Base-by-base conservation (phyloP, 1,284 basidiomycete genomes). In the Neonothopanus nambi region DNA sequence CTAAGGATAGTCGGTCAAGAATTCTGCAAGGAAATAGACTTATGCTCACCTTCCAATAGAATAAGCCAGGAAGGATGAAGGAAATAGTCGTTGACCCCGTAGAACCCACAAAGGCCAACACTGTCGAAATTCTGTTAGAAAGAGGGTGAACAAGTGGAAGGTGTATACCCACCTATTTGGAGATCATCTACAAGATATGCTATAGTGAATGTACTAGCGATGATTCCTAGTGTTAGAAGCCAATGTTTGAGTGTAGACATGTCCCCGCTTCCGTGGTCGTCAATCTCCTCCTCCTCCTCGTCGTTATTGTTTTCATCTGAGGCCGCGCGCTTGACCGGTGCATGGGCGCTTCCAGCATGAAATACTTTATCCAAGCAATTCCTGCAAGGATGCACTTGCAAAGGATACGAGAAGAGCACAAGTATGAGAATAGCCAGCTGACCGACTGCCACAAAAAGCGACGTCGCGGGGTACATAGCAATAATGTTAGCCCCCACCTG, bases 41-140 rank as follows among this genome's bases (percentile, higher is more conserved):
- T 11, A n/a, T n/a, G 24, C 72, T 59, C 57, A 87, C 87, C 85
- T 89, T 85, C 87, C 87, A 91, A 68, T 84, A 90, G 63, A 93
- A 84, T 55, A 92, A 67, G 48, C 95, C 94, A 0, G 97, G 96
- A 4, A 99, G 80, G 65, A 99, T 98, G 71, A 99, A 99, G 8
- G 93, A 95, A 61, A 99, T 95, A 3, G 89, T 98, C 13, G 96
- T 98, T 17, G 92, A 95, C 15, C 97, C 97, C 0, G 96, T 97
- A 9, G 94, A 90, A 6, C 97, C 97, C 23, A 99, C 97, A 66
- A 99, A 97, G 4, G 95, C 93, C 26, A 98, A 77, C 11, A 98
- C 94, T 94, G 62, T 11, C 48, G 49, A 57, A 12, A 20, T 21
- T 13, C 7, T 48, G 48, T 57, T 28, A 44, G 44, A 13, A n/a